These are phyloP conservation scores for Aspergillus leporis DNA, from an alignment of 495 filamentous ascomycete genomes.

Conservation along the genomic window DNA sequence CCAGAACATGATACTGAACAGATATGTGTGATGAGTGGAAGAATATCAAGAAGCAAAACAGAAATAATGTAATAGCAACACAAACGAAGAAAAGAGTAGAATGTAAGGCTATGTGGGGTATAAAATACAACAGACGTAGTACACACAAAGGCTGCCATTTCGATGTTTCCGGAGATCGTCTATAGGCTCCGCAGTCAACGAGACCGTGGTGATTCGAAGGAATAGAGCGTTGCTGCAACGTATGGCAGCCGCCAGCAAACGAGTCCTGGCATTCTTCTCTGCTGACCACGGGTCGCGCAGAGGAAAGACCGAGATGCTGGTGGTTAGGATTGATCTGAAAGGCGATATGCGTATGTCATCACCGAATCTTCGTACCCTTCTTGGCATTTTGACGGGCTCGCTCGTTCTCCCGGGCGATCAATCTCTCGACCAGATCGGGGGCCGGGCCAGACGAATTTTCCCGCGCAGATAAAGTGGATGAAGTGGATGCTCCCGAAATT, in stretches of 20 bases:
- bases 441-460: constrained; percentile 25
- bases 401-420: constrained; percentile 43
- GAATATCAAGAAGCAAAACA: constrained; percentile 37
- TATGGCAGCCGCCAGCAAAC: neutral
- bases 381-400: constrained; percentile 35
- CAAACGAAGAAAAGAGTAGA: constrained; percentile 41
- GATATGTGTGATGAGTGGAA: constrained; percentile 40
- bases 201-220: neutral
- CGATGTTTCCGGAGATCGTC: neutral
- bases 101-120: constrained; percentile 24
- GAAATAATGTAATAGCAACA: neutral
- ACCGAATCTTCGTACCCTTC: constrained; percentile 37
- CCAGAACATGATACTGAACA: neutral
- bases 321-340: constrained; percentile 5
- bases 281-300: neutral
- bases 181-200: neutral
- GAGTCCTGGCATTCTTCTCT: neutral
- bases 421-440: constrained; percentile 38
- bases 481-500: constrained; percentile 35
- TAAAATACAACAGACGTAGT: constrained; percentile 31
- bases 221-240: neutral
- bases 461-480: constrained; percentile 22
- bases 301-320: neutral
- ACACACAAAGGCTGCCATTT: constrained; percentile 11
- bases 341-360: constrained; percentile 9